Evolutionary conservation across 345 rosid genomes (phyloP).

Genomic region (Ricinus communis): DNA sequence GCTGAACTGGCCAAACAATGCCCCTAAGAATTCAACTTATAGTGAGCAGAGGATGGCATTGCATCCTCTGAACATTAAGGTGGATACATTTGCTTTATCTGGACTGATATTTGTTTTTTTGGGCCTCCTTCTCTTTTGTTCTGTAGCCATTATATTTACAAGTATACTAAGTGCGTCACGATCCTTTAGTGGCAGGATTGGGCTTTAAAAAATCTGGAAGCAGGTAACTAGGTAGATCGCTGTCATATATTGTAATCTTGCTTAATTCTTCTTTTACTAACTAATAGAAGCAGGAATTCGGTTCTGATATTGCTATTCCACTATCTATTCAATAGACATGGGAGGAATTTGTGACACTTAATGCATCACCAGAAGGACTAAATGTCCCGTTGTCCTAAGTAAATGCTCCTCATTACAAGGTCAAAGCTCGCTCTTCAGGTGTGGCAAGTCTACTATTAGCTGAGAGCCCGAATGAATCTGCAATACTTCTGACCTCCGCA

Average conservation of each 20-base stretch:
- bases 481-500: conserved; percentile 56
- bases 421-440: conserved; percentile 20
- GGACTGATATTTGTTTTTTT: too few species aligned
- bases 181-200: too few species aligned
- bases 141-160: too few species aligned
- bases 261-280: background rate
- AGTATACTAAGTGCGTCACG: too few species aligned
- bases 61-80: too few species aligned
- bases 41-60: too few species aligned
- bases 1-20: too few species aligned
- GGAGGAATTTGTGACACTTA: background rate
- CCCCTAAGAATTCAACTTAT: too few species aligned
- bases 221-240: background rate
- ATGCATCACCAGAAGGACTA: background rate
- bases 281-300: background rate
- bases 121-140: too few species aligned
- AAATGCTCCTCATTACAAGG: conserved; percentile 8
- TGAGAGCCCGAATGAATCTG: conserved; percentile 37
- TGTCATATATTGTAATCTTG: background rate
- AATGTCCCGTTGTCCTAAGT: background rate
- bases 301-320: background rate
- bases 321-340: background rate
- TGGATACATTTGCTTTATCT: too few species aligned
- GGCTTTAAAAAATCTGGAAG: too few species aligned
- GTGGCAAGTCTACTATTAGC: conserved; percentile 8